Evolutionary conservation across 1,284 basidiomycete genomes (phyloP), one percentile per base, ranked within the genome.

Genomic region (Coriolopsis trogii): DNA sequence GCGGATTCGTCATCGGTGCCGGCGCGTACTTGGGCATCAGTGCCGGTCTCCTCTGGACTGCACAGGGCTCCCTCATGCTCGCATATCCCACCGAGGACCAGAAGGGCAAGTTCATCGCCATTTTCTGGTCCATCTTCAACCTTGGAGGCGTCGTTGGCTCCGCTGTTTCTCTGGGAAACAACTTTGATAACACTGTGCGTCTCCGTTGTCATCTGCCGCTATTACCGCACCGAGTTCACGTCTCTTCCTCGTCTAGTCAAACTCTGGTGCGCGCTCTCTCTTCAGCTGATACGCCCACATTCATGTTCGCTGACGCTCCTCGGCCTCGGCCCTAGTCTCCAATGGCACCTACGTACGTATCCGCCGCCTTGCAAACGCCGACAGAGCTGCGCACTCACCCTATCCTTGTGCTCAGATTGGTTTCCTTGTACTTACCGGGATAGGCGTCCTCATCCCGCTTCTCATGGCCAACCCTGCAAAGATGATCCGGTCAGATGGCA

Each of bases 11-110:
- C 46, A 85, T 94, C 58, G 81, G 77, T 25, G 79, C 90, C 0
- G 93, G 92, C 28, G 89, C 89, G 25, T 73, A 94, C 51, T 84
- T 95, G 15, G 93, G 93, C 39, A 63, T 93, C 45, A 93, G 89
- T 63, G 93, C 93, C 12, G 89, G 88, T 40, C 67, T 94, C 23
- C 74, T 95, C n/a, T 93, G 91, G 91, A 86, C 89, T 0, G 88
- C 89, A 1, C 92, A 94, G 64, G 91, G 91, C 16, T 84, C 84
- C 5, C 73, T 93, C 55, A 93, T 93, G 85, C 74, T 95, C 63
- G 79, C 88, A 1, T 95, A 93, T 67, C 87, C 90, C 0, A 91
- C 85, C 33, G 86, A 88, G 65, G 63, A 71, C 58, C 79, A 91
- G 66, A 95, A 95, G 68, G 92, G 92, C 13, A 74, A 73, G 48